Conservation (phyloP, 2,329 filamentous ascomycete genomes). For the Trichocomaceae sp. region DNA sequence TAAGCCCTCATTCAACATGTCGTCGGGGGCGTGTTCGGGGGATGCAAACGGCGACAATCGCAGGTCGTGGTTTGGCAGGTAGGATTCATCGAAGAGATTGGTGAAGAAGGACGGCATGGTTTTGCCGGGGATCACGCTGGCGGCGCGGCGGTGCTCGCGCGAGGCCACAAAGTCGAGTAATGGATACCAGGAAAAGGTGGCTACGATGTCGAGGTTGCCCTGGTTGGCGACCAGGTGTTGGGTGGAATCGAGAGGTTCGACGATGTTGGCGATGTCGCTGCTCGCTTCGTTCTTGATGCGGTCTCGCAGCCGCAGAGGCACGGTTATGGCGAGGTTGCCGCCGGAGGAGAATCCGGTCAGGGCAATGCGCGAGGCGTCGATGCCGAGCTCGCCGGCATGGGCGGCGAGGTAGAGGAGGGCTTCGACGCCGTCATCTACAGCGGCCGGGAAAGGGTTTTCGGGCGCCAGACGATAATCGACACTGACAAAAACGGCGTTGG, state of each 20-base stretch:
- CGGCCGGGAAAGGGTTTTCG: slow-evolving; percentile 56
- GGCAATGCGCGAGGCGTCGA: slow-evolving; percentile 53
- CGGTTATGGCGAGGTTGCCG: slow-evolving; percentile 57
- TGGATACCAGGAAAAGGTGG: slow-evolving; percentile 57
- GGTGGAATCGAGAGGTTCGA: slow-evolving; percentile 26
- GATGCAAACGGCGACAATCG: slow-evolving; percentile 54
- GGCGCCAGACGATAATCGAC: slow-evolving; percentile 58
- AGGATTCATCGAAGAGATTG: slow-evolving; percentile 44
- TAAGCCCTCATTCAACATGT: slow-evolving; percentile 47
- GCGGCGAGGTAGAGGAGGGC: slow-evolving; percentile 53
- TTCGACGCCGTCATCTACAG: slow-evolving; percentile 58
- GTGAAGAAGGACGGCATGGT: slow-evolving; percentile 44
- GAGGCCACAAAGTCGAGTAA: slow-evolving; percentile 56
- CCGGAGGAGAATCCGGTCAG: slow-evolving; percentile 59
- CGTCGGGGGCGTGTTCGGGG: slow-evolving; percentile 50
- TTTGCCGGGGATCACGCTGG: slow-evolving; percentile 47
- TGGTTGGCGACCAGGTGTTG: slow-evolving; percentile 31
- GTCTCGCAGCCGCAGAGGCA: slow-evolving; percentile 50
- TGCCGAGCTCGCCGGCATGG: slow-evolving; percentile 49
- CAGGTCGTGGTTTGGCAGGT: slow-evolving; percentile 41
- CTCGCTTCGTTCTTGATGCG: slow-evolving; percentile 12
- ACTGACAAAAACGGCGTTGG: slow-evolving; percentile 53
- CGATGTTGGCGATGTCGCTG: slow-evolving; percentile 11
- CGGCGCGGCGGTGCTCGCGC: slow-evolving; percentile 52
- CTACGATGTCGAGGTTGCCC: slow-evolving; percentile 46